Evolutionary conservation across 371 early-diverging fungal species (phyloP), one percentile per base, ranked within the genome.

Genomic region (Gilbertella persicaria): DNA sequence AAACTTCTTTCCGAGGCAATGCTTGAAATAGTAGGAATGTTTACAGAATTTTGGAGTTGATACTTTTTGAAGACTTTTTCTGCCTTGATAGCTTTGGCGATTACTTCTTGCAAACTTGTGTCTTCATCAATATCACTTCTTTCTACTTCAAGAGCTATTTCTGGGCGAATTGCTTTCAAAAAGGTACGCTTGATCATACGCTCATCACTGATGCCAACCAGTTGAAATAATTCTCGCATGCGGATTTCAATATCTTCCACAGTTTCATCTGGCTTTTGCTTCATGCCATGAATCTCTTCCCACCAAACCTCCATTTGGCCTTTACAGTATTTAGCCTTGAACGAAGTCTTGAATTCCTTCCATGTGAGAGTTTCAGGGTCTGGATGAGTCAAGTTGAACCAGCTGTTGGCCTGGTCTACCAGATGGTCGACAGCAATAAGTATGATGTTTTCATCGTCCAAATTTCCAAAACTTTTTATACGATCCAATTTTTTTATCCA

Each of bases 111-210:
- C 3, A 45, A 19, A 0, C 17, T 30, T 10, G 19, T 14, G 14
- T 10, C 10, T 33, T 33, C 33, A 33, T 5, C 33, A 20, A 29
- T 4, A 9, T 20, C 20, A 9, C 16, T 1, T 45, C 46, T 0
- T 30, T 35, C 42, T 4, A 51, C 35, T 14, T 51, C 52, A 17
- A 26, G 29, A 5, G 43, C 43, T 3, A 51, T 42, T 1, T 20
- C 6, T 0, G 41, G 30, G 6, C 41, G 2, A 25, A 52, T 52
- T 5, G 53, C 53, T 21, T 35, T 33, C 13, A 52, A 16, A 24
- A 52, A 52, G 14, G 41, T 43, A 40, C 51, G 39, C 51, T 41
- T 41, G 51, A 17, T 33, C 33, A 50, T 24, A 12, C 23, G 10
- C 1, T 43, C 16, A 35, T 36, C 30, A 3, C 20, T 43, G 0